Conservation (phyloP, 192 early-diverging fungal genomes). For the Podila clonocystis region DNA sequence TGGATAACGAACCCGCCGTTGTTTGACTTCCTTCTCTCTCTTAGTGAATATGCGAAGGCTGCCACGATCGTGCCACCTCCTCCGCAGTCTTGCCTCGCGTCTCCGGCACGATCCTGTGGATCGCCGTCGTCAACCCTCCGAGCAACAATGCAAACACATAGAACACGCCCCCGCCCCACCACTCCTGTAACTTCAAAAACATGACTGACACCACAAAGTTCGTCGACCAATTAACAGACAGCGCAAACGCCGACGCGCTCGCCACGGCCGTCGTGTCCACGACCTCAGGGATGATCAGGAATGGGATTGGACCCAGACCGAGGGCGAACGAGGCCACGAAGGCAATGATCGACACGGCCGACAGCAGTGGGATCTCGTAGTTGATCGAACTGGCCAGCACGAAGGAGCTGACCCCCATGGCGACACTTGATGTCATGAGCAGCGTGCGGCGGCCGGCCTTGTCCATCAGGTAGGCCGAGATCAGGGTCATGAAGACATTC, state of each 20-base stretch:
- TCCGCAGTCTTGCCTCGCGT: slow-evolving; percentile 72
- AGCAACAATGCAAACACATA: slow-evolving; percentile 63
- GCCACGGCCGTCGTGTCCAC: slow-evolving; percentile 75
- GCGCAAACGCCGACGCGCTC: slow-evolving; percentile 69
- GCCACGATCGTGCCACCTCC: slow-evolving; percentile 57
- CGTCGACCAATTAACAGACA: slow-evolving; percentile 71
- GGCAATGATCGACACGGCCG: slow-evolving; percentile 71
- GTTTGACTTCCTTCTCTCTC: too few relatives aligned
- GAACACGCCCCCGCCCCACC: slow-evolving; percentile 70
- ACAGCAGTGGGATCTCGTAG: slow-evolving; percentile 61
- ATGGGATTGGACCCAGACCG: slow-evolving; percentile 89
- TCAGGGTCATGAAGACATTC: slow-evolving; percentile 77
- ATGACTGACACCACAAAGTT: slow-evolving; percentile 73
- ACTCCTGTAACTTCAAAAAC: slow-evolving; percentile 65
- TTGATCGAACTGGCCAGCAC: slow-evolving; percentile 70
- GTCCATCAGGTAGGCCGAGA: slow-evolving; percentile 81
- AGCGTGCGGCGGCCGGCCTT: slow-evolving; percentile 76
- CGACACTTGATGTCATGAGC: slow-evolving; percentile 65
- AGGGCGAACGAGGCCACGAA: slow-evolving; percentile 84
- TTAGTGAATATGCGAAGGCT: slow-evolving; percentile 31
- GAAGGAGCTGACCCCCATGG: slow-evolving; percentile 68
- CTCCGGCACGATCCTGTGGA: slow-evolving; percentile 71
- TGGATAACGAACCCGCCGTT: too few relatives aligned
- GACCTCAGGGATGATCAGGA: slow-evolving; percentile 77
- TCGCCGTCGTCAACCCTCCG: slow-evolving; percentile 54